These are phyloP conservation scores for Malus sieversii DNA, from an alignment of 306 rosid species.

Conservation along the genomic window DNA sequence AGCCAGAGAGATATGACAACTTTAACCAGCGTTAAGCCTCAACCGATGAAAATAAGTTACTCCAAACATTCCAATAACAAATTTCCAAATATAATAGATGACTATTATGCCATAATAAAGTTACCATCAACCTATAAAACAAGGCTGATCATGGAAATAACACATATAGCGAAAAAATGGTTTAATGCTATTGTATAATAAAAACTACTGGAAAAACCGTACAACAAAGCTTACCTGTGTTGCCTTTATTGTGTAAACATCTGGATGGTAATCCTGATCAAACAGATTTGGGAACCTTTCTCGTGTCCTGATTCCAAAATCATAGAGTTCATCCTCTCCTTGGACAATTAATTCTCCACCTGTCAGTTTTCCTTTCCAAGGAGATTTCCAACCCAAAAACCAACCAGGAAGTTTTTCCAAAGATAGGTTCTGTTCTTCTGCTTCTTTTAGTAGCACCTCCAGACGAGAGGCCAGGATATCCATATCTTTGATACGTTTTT, in stretches of 20 bases:
- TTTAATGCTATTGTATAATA: neutral
- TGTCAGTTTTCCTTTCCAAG: slow-evolving; percentile 70
- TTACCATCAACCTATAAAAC: neutral
- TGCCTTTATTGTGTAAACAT: slow-evolving; percentile 62
- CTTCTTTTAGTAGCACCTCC: slow-evolving; percentile 43
- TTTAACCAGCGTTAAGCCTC: neutral
- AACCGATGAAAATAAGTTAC: neutral
- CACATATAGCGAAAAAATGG: neutral
- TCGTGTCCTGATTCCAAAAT: slow-evolving; percentile 61
- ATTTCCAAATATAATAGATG: neutral
- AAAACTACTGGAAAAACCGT: neutral
- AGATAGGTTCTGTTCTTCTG: slow-evolving; percentile 36
- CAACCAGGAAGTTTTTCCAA: slow-evolving; percentile 59
- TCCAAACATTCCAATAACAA: neutral
- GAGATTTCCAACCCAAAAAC: slow-evolving; percentile 75
- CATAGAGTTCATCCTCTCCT: slow-evolving; percentile 83
- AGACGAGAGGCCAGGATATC: slow-evolving; percentile 45
- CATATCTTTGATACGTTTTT: slow-evolving; percentile 63
- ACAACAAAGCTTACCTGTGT: slow-evolving; percentile 52
- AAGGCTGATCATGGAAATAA: neutral
- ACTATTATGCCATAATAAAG: neutral
- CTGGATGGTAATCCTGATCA: slow-evolving; percentile 75
- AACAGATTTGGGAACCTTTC: slow-evolving; percentile 60
- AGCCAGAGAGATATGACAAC: neutral
- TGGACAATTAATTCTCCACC: slow-evolving; percentile 61